phyloP scores from a whole-genome alignment of 495 filamentous ascomycete species.

The Penicillium turbatum region DNA sequence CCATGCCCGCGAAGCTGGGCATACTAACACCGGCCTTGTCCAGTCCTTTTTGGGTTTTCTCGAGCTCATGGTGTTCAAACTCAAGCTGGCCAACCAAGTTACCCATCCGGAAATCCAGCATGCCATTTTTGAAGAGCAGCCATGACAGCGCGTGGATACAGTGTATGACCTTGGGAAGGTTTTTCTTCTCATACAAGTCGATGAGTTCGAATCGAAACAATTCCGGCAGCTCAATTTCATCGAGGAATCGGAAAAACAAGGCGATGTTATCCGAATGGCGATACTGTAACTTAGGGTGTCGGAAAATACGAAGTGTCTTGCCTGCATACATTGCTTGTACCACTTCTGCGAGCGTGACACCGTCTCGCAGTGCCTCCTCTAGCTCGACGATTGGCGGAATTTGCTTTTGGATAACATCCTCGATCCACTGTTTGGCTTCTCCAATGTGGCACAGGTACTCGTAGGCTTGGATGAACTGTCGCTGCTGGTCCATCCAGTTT shows the following conservation, averaged over 20 bases:
- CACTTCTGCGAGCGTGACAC: conserved; percentile 93
- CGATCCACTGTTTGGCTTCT: conserved; percentile 99
- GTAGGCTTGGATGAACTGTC: conserved; percentile 94
- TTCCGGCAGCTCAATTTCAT: conserved; percentile 91
- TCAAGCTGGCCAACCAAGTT: conserved; percentile 96
- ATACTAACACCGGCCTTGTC: conserved; percentile 92
- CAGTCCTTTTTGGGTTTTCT: conserved; percentile 92
- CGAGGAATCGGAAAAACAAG: conserved; percentile 86
- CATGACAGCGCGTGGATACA: conserved; percentile 97
- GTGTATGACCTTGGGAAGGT: conserved; percentile 98
- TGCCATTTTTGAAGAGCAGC: conserved; percentile 89
- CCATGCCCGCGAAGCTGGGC: conserved; percentile 97
- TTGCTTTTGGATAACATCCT: conserved; percentile 81
- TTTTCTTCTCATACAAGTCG: conserved; percentile 99
- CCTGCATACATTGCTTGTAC: conserved; percentile 83
- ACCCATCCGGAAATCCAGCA: conserved; percentile 94
- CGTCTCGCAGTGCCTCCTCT: conserved; percentile 89
- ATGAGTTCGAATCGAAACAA: conserved; percentile 98
- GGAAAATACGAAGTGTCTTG: conserved; percentile 75
- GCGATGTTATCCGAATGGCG: conserved; percentile 97
- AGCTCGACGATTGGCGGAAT: conserved; percentile 95
- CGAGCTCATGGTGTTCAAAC: conserved; percentile 96
- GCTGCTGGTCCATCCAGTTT: conserved; percentile 98
- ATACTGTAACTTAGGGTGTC: conserved; percentile 77
- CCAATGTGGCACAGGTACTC: conserved; percentile 99